Base-by-base conservation (phyloP, 2,329 filamentous ascomycete genomes). In the Didymella pinodella region DNA sequence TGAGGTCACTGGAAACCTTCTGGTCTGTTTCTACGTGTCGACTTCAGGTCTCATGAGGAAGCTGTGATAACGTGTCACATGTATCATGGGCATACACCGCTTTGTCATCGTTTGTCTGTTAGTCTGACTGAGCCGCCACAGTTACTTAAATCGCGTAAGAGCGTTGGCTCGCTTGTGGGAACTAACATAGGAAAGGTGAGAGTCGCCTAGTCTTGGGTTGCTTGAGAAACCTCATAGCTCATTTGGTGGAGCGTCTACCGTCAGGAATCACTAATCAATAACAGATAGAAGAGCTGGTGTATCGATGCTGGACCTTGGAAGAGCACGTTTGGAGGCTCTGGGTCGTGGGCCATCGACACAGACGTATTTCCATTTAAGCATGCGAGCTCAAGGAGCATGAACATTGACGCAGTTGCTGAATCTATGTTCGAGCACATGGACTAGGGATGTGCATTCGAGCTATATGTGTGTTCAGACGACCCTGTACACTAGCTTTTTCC, bases 401-500 rank as follows among this genome's bases (percentile, higher is more conserved):
- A 38, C n/a, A 18, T 14, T 16, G 7, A 7, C 11, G 16, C n/a
- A 7, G n/a, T 18, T n/a, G 14, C 12, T 7, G 34, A 5, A 18
- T 8, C 4, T 14, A 12, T 34, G 31, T 8, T 38, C 4, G 18
- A 20, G 20, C 36, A 10, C 8, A 11, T 8, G 7, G 4, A 20
- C n/a, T 7, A 20, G 36, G 7, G 36, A 20, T 1, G 18, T 11
- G 8, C n/a, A 0, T n/a, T 40, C 4, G 14, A 40, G 36, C 36
- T 40, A 40, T 8, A 16, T 20, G 2, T 8, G 7, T 40, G 20
- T 11, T n/a, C 58, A 65, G 22, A 59, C 50, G 11, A 71, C 51
- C 29, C 48, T 65, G 38, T 74, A 78, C 2, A 77, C 75, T 32
- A 77, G 57, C 62, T 78, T 77, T 28, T 68, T 65, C 4, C 72